Conservation (phyloP, 257 asterid genomes). For the Solanum sitiens region DNA sequence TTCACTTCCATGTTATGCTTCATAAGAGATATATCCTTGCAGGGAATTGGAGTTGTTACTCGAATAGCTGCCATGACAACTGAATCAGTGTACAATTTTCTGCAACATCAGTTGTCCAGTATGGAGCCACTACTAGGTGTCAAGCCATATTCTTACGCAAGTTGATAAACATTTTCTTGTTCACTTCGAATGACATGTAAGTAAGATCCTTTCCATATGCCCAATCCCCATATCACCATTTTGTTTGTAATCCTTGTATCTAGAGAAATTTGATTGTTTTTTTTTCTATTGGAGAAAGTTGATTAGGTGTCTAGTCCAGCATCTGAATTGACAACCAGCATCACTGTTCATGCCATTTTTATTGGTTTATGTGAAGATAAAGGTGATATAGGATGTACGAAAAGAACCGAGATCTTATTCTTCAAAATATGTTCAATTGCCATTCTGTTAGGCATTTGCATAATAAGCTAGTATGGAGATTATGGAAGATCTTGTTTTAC, state of each 20-base stretch:
- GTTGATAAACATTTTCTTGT: not conserved
- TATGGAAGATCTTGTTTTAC: not conserved
- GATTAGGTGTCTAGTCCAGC: not conserved
- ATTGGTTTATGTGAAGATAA: not conserved
- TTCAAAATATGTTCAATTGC: not conserved
- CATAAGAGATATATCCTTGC: not conserved
- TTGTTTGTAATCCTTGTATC: not conserved
- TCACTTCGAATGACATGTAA: not conserved
- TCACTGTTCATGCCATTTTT: not conserved
- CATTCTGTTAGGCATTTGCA: not conserved
- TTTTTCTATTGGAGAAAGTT: not conserved
- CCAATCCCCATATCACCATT: not conserved
- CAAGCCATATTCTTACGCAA: slow-evolving; percentile 36
- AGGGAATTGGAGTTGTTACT: slow-evolving; percentile 61
- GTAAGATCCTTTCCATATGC: not conserved
- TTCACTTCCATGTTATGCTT: not conserved
- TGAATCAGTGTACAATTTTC: slow-evolving; percentile 67
- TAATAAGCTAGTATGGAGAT: not conserved
- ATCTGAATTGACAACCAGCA: not conserved
- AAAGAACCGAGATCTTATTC: not conserved
- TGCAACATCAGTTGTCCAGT: slow-evolving; percentile 50
- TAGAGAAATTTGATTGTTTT: not conserved
- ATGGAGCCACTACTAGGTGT: slow-evolving; percentile 67
- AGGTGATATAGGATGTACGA: not conserved
- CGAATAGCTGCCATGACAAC: slow-evolving; percentile 80